Base-by-base conservation (phyloP, 2,329 filamentous ascomycete genomes). In the Curvularia sp. region DNA sequence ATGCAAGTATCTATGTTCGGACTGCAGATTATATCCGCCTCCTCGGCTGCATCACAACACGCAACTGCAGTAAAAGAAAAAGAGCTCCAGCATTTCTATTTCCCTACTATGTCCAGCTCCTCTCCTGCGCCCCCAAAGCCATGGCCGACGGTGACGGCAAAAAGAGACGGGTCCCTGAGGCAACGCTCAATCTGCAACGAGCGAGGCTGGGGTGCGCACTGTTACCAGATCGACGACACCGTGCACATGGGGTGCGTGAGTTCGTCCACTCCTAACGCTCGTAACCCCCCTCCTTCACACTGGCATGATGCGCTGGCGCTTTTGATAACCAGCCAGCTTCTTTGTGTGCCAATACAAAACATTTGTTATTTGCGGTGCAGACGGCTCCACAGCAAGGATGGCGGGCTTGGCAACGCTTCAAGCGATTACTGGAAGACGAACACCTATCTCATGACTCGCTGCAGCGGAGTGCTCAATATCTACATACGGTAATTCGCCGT, bases 191-290 rank as follows among this genome's bases (percentile, higher is more conserved):
- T 70, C 58, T 54, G 56, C 61, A 47, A 55, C 57, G 41, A 39
- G 60, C 63, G 69, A 64, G 67, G 70, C 58, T 72, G 70, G 69
- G 61, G 55, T 48, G 59, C 63, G 69, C 69, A 68, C 62, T 52
- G 61, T 61, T 63, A 70, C 56, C 60, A 63, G 63, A 61, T 65
- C 60, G 65, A 55, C 70, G 66, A 57, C 64, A 67, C 50, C 61
- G 55, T 62, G 49, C 55, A 49, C 41, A 25, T 32, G n/a, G 49
- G 42, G 45, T 48, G 59, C 53, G 48, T 50, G 46, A 49, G 32
- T 51, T 42, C 49, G 36, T 39, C 60, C 57, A 60, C 27, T 64
- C 36, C 59, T 58, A 52, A 51, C 12, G 38, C 46, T 42, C 45
- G 32, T 30, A 32, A 49, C 57, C 38, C 21, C 23, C 39, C 41